A percentile compares a stretch with the other conserved stretches of the same genome.
phyloP scores from a whole-genome alignment of 176 grass and related monocot species.

The Avena atlantica region DNA sequence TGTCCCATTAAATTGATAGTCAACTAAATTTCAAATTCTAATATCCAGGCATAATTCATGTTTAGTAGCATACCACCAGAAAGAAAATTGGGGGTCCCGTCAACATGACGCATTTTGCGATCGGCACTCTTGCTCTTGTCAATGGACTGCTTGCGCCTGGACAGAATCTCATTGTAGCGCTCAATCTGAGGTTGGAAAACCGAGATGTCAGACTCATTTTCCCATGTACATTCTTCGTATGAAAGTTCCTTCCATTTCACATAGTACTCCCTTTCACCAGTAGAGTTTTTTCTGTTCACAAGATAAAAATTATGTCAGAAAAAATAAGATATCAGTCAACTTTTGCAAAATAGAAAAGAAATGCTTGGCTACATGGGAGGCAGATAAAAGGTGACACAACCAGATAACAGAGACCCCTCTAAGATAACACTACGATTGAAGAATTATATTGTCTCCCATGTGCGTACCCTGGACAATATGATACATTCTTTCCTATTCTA shows the following conservation, averaged over 20 bases:
- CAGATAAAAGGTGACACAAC: constrained; percentile 33
- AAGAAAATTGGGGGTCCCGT: constrained; percentile 77
- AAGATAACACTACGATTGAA: constrained; percentile 34
- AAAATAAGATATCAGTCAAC: constrained; percentile 25
- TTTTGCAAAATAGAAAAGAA: constrained; percentile 32
- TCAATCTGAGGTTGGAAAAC: constrained; percentile 88
- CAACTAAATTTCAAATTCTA: constrained; percentile 39
- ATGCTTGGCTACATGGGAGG: constrained; percentile 16
- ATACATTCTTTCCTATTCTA: constrained; percentile 8
- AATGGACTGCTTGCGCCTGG: constrained; percentile 59
- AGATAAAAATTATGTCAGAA: constrained; percentile 28
- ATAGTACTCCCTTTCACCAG: constrained; percentile 65
- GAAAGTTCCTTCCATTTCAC: constrained; percentile 99
- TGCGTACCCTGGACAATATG: constrained; percentile 1
- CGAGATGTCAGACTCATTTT: constrained; percentile 78
- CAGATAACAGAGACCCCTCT: constrained; percentile 27
- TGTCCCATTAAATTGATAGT: constrained; percentile 17
- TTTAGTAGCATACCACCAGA: constrained; percentile 66
- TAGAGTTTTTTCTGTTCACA: constrained; percentile 62
- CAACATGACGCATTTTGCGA: constrained; percentile 49
- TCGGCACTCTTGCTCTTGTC: constrained; percentile 56
- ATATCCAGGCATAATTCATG: constrained; percentile 41
- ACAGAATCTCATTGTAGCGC: constrained; percentile 71
- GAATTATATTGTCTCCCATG: constrained; percentile 8
- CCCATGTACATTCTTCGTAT: constrained; percentile 98